Evolutionary conservation across 176 grass and related monocot genomes (phyloP), one percentile per base, ranked within the genome.

Genomic region (Elymus sibiricus): DNA sequence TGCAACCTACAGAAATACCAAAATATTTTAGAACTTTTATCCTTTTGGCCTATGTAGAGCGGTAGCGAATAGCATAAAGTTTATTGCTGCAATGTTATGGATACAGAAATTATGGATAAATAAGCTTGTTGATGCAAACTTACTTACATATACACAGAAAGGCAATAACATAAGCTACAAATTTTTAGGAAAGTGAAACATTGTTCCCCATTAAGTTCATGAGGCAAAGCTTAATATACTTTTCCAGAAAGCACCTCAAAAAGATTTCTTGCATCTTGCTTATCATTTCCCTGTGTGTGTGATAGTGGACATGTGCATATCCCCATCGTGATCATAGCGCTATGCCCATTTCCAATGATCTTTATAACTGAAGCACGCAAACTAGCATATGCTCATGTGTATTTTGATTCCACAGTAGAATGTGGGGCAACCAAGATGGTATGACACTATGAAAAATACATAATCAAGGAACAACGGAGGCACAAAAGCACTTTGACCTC

Each of bases 1-100:
- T 72, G 93, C 96, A 60, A 95, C 90, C 93, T 95, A 69, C 40
- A 70, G 76, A 65, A 84, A 74, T 22, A 42, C 19, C 15, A 64
- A 11, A 64, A 64, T 2, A 68, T 14, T 64, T 14, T 65, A 43
- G 28, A 53, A 72, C 19, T 47, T 13, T 51, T 51, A 28, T 86
- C 28, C 53, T 32, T 38, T 77, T 5, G 0, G n/a, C 62, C 3
- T 5, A 70, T 2, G 27, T 62, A 28, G 15, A 53, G 29, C 11
- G 5, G 46, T 53, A 51, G 70, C 11, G 0, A 75, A 22, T 31
- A 55, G 27, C 28, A 66, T 25, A 77, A 71, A 59, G 34, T 8
- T 59, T 21, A 14, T 76, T 40, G 35, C 34, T 13, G 28, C 22
- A 24, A n/a, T n/a, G 2, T 10, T 19, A 44, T 2, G 79, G 21